Conservation (phyloP, 73 alveolate genomes). For the Symbiodinium pilosum region DNA sequence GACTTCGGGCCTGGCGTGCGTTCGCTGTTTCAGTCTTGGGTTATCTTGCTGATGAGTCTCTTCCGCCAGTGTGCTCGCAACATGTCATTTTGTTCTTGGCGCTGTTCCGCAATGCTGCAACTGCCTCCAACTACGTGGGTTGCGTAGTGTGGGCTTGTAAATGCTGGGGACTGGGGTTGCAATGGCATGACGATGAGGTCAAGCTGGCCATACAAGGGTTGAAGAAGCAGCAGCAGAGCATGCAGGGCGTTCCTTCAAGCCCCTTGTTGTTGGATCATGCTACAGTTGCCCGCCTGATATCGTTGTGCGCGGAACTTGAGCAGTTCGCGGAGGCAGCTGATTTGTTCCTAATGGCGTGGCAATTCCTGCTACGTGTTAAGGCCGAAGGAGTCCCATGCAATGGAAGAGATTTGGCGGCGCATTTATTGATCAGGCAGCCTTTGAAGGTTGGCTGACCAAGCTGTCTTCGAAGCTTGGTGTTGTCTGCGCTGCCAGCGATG, state of each 20-base stretch:
- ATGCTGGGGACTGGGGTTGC: neutral
- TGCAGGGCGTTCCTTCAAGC: neutral
- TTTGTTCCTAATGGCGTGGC: slow-evolving; percentile 19
- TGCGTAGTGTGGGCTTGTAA: slow-evolving; percentile 27
- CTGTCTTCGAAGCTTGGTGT: no score
- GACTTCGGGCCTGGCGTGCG: neutral
- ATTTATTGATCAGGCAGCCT: neutral
- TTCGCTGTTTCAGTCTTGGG: neutral
- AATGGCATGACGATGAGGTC: slow-evolving; percentile 22
- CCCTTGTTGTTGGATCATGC: neutral
- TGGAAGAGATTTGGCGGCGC: no score
- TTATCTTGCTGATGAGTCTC: neutral
- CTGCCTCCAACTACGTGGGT: slow-evolving; percentile 37
- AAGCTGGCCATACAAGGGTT: slow-evolving; percentile 12
- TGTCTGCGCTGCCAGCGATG: no score
- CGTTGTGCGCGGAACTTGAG: neutral
- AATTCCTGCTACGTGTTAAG: slow-evolving; percentile 14
- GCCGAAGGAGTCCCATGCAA: slow-evolving; percentile 17
- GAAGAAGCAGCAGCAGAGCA: neutral
- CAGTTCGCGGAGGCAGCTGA: neutral
- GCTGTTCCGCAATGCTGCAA: neutral
- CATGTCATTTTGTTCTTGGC: neutral
- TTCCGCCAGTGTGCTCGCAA: neutral
- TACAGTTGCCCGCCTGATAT: neutral
- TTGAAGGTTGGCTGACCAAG: neutral